Evolutionary conservation across 176 grass and related monocot species (phyloP).

Genomic region (Typha latifolia): DNA sequence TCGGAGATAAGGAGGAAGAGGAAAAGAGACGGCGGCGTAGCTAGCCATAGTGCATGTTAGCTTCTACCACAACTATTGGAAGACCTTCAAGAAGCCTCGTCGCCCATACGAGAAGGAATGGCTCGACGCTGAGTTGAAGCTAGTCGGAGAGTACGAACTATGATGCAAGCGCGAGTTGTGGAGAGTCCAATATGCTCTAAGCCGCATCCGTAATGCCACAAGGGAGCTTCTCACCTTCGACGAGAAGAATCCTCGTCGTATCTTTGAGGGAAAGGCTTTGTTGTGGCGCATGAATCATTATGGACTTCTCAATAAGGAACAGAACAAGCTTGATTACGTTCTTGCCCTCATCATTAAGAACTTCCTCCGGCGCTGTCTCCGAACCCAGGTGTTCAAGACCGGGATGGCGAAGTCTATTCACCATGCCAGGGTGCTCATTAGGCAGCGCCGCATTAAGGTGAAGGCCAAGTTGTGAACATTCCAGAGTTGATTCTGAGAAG

Average conservation of each 20-base stretch:
- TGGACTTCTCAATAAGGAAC: slow-evolving; percentile 53
- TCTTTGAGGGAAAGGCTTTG: slow-evolving; percentile 70
- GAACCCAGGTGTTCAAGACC: slow-evolving; percentile 71
- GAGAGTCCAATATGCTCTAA: slow-evolving; percentile 33
- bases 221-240: slow-evolving; percentile 64
- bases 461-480: slow-evolving; percentile 54
- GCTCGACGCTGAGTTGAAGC: slow-evolving; percentile 31
- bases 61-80: slow-evolving; percentile 56
- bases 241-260: slow-evolving; percentile 69
- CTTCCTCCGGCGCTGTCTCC: slow-evolving; percentile 58
- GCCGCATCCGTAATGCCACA: slow-evolving; percentile 61
- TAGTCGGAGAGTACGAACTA: slow-evolving; percentile 32
- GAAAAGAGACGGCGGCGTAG: too few relatives aligned
- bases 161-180: slow-evolving; percentile 31
- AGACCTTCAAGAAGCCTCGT: slow-evolving; percentile 28
- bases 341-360: slow-evolving; percentile 66
- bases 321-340: slow-evolving; percentile 73
- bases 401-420: slow-evolving; percentile 73
- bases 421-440: slow-evolving; percentile 62
- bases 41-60: not conserved
- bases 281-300: slow-evolving; percentile 64
- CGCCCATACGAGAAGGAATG: slow-evolving; percentile 24
- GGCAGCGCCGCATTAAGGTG: slow-evolving; percentile 63
- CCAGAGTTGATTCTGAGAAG: slow-evolving; percentile 62
- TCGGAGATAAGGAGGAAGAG: too few relatives aligned